Evolutionary conservation across 208 protist genomes (phyloP).

Genomic region (Trypanosoma cruzi): DNA sequence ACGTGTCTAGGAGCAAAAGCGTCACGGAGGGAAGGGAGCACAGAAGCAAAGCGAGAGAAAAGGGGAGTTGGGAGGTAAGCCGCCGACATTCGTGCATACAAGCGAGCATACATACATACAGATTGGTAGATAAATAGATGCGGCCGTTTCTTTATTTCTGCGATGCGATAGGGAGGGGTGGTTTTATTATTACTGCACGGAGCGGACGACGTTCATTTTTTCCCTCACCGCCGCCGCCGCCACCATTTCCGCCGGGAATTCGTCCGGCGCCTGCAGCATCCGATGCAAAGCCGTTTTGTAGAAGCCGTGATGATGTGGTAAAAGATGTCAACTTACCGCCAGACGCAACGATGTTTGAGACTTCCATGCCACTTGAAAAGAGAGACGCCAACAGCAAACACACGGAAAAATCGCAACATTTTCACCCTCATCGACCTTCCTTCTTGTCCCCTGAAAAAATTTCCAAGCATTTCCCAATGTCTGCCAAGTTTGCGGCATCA

Average conservation of each 20-base stretch:
- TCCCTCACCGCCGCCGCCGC: conserved; percentile 34
- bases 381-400: no score
- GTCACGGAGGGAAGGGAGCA: no score
- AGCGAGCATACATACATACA: no score
- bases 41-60: no score
- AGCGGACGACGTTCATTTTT: conserved; percentile 24
- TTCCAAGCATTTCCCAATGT: conserved; percentile 2
- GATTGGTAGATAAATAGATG: no score
- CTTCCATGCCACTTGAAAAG: conserved; percentile 1
- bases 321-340: not conserved
- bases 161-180: not conserved
- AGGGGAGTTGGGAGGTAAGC: no score
- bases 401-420: not conserved
- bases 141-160: not conserved
- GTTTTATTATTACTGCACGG: conserved; percentile 1
- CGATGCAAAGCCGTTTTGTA: conserved; percentile 67
- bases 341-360: no score
- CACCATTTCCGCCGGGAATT: conserved; percentile 36
- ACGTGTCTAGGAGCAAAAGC: no score
- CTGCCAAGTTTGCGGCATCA: conserved; percentile 17
- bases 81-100: no score
- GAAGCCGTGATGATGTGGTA: not conserved
- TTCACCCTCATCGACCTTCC: not conserved
- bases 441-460: conserved; percentile 15
- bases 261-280: conserved; percentile 45